These are phyloP conservation scores for Castanopsis chinensis DNA, from an alignment of 306 rosid genomes.

Conservation along the genomic window DNA sequence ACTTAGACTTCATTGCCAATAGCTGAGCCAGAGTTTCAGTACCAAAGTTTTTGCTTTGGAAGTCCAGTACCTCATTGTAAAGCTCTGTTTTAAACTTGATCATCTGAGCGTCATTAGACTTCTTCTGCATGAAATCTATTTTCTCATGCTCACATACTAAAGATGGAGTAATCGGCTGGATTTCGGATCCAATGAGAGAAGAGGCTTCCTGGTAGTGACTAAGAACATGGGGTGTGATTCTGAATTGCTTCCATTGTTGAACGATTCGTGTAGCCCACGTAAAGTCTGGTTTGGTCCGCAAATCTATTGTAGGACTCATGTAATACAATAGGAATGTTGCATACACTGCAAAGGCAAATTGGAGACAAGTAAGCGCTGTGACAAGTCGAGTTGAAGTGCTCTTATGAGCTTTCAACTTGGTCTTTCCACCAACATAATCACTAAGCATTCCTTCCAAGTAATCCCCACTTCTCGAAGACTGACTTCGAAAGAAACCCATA, in stretches of 20 bases:
- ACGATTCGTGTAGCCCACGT: conserved; percentile 80
- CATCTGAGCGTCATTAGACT: conserved; percentile 78
- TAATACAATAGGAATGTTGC: conserved; percentile 85
- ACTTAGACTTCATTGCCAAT: conserved; percentile 78
- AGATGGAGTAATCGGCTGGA: conserved; percentile 35
- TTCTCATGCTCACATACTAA: conserved; percentile 72
- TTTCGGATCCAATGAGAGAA: conserved; percentile 47
- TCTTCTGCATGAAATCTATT: conserved; percentile 88
- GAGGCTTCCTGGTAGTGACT: conserved; percentile 59
- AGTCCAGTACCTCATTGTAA: conserved; percentile 60
- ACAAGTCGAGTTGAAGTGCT: conserved; percentile 52
- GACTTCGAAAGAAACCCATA: conserved; percentile 54
- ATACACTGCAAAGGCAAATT: conserved; percentile 80
- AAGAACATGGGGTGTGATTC: conserved; percentile 66
- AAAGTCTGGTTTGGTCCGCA: conserved; percentile 69
- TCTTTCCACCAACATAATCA: conserved; percentile 68
- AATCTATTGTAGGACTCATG: conserved; percentile 82
- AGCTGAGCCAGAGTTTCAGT: conserved; percentile 71
- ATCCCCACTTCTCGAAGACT: conserved; percentile 49
- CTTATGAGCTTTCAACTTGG: conserved; percentile 47
- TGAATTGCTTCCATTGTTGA: conserved; percentile 66
- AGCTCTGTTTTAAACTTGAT: conserved; percentile 74
- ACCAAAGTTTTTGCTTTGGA: conserved; percentile 53
- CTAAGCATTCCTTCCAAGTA: conserved; percentile 85
- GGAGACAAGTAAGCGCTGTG: conserved; percentile 76